Percentiles rank a stretch among this genome's conserved stretches.
Conservation (phyloP, 768 basidiomycete genomes). For the Trametes elegans region DNA sequence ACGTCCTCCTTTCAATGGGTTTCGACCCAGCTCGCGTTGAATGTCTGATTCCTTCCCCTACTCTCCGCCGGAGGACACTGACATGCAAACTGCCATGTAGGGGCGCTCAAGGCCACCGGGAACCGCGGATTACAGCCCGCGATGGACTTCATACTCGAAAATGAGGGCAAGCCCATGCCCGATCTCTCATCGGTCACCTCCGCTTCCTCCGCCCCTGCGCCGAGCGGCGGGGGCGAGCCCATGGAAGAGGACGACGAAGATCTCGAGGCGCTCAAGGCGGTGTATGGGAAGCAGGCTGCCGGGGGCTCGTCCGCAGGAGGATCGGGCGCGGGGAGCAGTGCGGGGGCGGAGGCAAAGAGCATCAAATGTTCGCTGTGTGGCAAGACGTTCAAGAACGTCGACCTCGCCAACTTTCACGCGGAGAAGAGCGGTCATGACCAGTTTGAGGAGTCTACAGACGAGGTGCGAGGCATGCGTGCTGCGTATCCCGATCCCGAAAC, state of each 20-base stretch:
- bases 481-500: too few relatives aligned
- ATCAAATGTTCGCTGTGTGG: conserved; percentile 84
- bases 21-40: conserved; percentile 83
- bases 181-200: conserved; percentile 45
- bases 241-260: conserved; percentile 74
- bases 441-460: conserved; percentile 94
- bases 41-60: conserved; percentile 51
- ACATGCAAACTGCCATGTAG: conserved; percentile 39
- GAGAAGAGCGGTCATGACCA: conserved; percentile 95
- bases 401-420: conserved; percentile 88
- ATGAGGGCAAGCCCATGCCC: conserved; percentile 76
- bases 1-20: conserved; percentile 80
- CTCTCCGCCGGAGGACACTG: conserved; percentile 1
- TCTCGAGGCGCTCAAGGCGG: conserved; percentile 54
- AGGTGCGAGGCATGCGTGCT: conserved; percentile 55
- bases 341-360: conserved; percentile 44
- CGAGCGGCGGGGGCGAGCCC: conserved; percentile 25
- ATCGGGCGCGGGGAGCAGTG: conserved; percentile 50
- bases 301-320: conserved; percentile 34
- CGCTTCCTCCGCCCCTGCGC: conserved; percentile 26
- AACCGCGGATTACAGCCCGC: conserved; percentile 86
- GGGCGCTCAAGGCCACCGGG: conserved; percentile 85
- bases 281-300: conserved; percentile 37
- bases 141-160: conserved; percentile 85
- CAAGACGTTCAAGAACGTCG: conserved; percentile 84